Evolutionary conservation across 148 eudicot species (phyloP), one percentile per base, ranked within the genome.

Genomic region (Agrostemma githago): DNA sequence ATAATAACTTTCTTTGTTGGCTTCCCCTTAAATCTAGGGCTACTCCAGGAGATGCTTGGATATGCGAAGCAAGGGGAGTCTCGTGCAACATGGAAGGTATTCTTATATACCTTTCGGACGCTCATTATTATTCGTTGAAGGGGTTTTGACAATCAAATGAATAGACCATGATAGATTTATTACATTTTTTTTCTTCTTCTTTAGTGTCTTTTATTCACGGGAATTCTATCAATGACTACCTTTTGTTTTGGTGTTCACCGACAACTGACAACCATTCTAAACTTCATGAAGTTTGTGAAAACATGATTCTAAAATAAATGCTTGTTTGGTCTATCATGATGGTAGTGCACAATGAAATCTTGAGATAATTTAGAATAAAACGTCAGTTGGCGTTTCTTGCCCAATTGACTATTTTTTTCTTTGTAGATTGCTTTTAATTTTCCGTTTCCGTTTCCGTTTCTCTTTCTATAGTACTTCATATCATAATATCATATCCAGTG

Each of bases 21-120:
- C 43, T 61, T 78, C n/a, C 66, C 62, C 48, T 70, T 17, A 60
- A 66, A 43, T 69, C 43, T 83, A 91, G 93, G 98, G 72, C 84
- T 93, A 74, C 82, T 93, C 75, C 79, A 81, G 70, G 98, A 93
- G 84, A 93, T 93, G 98, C 96, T 93, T 81, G 87, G 90, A 80
- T 82, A 88, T 41, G 74, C 92, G 10, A 93, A 84, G 83, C 78
- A 80, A 62, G 89, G 88, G 72, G 88, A 86, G 72, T 85, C 96
- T 48, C 88, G 81, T 74, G 84, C 93, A 73, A 83, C 81, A 60
- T 90, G 96, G 98, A 90, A 90, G 98, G 98, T 93, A 85, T 51
- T 39, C 72, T 66, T 75, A 15, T 41, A 62, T 73, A 40, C 48
- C 3, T 7, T 41, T 53, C 39, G 76, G 74, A 21, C 58, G 51